A percentile compares a stretch with the other conserved stretches of the same genome.
Conservation (phyloP, 257 asterid genomes). For the Echites panduratus region DNA sequence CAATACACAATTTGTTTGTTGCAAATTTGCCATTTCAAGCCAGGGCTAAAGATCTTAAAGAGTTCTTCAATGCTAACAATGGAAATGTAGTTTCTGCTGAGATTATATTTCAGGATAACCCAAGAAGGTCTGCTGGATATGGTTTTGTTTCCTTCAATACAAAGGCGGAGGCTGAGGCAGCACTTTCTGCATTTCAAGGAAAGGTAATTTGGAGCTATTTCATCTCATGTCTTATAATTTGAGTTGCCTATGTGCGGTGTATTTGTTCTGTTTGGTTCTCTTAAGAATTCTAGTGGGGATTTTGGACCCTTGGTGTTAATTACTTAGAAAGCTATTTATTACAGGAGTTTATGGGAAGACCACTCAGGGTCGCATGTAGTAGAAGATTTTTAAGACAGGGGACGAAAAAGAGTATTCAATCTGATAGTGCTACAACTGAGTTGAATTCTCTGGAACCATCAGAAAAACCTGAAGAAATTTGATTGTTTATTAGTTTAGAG, state of each 20-base stretch:
- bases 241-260: too few relatives aligned
- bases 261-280: background rate
- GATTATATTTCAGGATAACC: slow-evolving; percentile 54
- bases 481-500: slow-evolving; percentile 20
- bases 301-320: background rate
- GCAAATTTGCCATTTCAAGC: slow-evolving; percentile 69
- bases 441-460: slow-evolving; percentile 18
- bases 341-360: slow-evolving; percentile 89
- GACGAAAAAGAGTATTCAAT: slow-evolving; percentile 46
- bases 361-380: slow-evolving; percentile 63
- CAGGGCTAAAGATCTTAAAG: slow-evolving; percentile 66
- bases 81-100: slow-evolving; percentile 79
- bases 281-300: background rate
- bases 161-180: slow-evolving; percentile 70
- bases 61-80: slow-evolving; percentile 54
- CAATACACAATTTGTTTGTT: slow-evolving; percentile 72
- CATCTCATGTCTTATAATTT: background rate
- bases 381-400: slow-evolving; percentile 53
- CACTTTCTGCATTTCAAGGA: slow-evolving; percentile 55
- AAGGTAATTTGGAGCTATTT: slow-evolving; percentile 40
- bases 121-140: slow-evolving; percentile 74
- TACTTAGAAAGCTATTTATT: slow-evolving; percentile 16
- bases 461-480: slow-evolving; percentile 16
- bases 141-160: slow-evolving; percentile 85
- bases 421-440: slow-evolving; percentile 27